These are phyloP conservation scores for Ogataea nitratoaversa DNA, from an alignment of 805 yeast genomes.

Conservation along the genomic window DNA sequence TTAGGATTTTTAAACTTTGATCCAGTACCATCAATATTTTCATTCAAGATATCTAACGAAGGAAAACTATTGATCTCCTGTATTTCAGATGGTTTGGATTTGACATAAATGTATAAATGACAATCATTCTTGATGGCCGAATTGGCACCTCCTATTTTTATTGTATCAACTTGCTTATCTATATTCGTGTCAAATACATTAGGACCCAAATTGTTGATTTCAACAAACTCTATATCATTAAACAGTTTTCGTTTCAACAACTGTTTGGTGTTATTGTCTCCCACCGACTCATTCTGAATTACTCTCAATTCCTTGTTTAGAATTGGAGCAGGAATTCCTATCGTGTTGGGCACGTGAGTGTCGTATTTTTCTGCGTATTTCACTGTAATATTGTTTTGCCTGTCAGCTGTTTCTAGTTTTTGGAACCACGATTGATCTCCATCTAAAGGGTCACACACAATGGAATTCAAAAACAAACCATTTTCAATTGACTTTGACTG, in stretches of 20 bases:
- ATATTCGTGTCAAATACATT: constrained; percentile 2
- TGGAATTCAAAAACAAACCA: constrained; percentile 23
- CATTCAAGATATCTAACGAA: constrained; percentile 21
- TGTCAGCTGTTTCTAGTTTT: constrained; percentile 7
- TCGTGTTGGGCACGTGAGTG: constrained; percentile 3
- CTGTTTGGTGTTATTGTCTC: constrained; percentile 15
- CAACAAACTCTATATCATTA: constrained; percentile 29
- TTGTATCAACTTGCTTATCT: constrained; percentile 13
- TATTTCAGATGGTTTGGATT: constrained; percentile 18
- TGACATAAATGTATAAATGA: constrained; percentile 29
- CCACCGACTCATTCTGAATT: constrained; percentile 24
- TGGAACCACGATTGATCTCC: constrained; percentile 19
- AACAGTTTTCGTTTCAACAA: constrained; percentile 20
- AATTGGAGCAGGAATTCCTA: constrained; percentile 28
- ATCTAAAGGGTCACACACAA: constrained; percentile 29
- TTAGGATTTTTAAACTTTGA: constrained; percentile 12
- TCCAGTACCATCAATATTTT: constrained; percentile 7
- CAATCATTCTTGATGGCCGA: constrained; percentile 11
- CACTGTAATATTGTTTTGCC: constrained; percentile 12
- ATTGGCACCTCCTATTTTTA: constrained; percentile 4
- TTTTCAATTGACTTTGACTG: constrained; percentile 17
- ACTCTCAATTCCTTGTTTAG: constrained; percentile 26
- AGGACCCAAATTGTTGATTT: constrained; percentile 17
- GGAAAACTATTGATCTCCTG: constrained; percentile 26
- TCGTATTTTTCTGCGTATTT: constrained; percentile 9